Conservation (phyloP, 2,329 filamentous ascomycete genomes). For the Paraphoma sp. region DNA sequence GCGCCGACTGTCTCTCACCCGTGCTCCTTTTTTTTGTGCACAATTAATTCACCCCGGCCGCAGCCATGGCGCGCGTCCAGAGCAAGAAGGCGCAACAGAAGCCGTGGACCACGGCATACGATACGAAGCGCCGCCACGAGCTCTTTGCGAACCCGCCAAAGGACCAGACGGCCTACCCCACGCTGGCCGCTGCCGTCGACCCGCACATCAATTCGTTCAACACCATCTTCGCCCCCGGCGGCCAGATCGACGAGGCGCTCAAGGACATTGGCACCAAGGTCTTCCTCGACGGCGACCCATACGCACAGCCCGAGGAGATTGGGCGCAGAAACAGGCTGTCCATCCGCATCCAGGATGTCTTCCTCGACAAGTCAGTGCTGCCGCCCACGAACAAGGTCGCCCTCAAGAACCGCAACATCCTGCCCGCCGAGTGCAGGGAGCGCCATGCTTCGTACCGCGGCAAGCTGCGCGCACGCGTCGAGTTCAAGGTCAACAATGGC, state of each 20-base stretch:
- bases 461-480: conserved; percentile 80
- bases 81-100: conserved; percentile 55
- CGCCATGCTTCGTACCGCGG: conserved; percentile 91
- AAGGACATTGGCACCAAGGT: conserved; percentile 89
- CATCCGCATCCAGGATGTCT: conserved; percentile 80
- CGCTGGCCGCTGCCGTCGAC: conserved; percentile 81
- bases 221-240: conserved; percentile 77
- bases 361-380: conserved; percentile 80
- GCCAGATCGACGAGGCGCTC: conserved; percentile 75
- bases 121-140: conserved; percentile 83
- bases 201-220: conserved; percentile 98
- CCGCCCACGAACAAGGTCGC: conserved; percentile 85
- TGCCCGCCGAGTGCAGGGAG: conserved; percentile 92
- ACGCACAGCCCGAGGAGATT: conserved; percentile 60
- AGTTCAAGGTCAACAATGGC: conserved; percentile 86
- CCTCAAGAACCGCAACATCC: conserved; percentile 78
- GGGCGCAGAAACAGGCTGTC: conserved; percentile 75
- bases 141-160: conserved; percentile 89
- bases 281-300: conserved; percentile 78
- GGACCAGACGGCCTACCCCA: conserved; percentile 86
- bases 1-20: conserved; percentile 1
- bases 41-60: background rate
- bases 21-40: too few relatives aligned
- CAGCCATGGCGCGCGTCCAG: conserved; percentile 40
- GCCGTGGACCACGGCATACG: conserved; percentile 81